A percentile compares a stretch with the other conserved stretches of the same genome.
Conservation (phyloP, 768 basidiomycete species). For the Podaxis pistillaris region DNA sequence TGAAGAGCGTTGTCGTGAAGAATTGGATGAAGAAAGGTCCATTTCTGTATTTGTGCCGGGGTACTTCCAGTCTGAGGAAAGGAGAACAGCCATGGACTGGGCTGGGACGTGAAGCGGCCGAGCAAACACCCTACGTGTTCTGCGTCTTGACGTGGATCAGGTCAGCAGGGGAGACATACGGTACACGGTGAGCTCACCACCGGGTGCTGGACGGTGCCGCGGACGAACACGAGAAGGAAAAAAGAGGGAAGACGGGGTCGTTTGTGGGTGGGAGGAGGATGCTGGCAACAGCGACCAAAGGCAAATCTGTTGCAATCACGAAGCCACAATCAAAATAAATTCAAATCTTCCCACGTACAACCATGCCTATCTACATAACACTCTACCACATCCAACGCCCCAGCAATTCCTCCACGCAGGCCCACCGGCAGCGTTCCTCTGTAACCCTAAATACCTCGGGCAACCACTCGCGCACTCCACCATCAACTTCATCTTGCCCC, state of each 20-base stretch:
- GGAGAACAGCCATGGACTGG: conserved; percentile 77
- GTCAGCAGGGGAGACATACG: conserved; percentile 6
- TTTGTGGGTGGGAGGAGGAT: conserved; percentile 19
- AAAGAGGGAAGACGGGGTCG: not conserved
- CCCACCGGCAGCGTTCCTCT: conserved; percentile 46
- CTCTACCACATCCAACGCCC: not conserved
- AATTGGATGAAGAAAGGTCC: conserved; percentile 45
- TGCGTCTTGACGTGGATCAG: conserved; percentile 6
- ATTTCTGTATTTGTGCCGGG: conserved; percentile 62
- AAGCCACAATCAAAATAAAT: conserved; percentile 33
- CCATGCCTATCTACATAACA: not conserved
- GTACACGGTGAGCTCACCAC: not conserved
- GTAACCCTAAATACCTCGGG: conserved; percentile 49
- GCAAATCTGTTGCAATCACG: conserved; percentile 37
- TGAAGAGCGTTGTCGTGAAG: conserved; percentile 54
- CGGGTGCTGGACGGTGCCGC: conserved; percentile 8
- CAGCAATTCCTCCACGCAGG: conserved; percentile 37
- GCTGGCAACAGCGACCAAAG: conserved; percentile 33
- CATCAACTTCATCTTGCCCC: conserved; percentile 22
- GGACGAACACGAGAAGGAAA: conserved; percentile 12
- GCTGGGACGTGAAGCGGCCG: conserved; percentile 14
- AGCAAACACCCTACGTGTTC: conserved; percentile 13
- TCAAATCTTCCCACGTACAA: conserved; percentile 24
- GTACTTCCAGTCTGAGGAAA: conserved; percentile 71
- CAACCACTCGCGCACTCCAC: conserved; percentile 32